phyloP scores from a whole-genome alignment of 805 yeast genomes.

The Wickerhamomyces chaumierensis region DNA sequence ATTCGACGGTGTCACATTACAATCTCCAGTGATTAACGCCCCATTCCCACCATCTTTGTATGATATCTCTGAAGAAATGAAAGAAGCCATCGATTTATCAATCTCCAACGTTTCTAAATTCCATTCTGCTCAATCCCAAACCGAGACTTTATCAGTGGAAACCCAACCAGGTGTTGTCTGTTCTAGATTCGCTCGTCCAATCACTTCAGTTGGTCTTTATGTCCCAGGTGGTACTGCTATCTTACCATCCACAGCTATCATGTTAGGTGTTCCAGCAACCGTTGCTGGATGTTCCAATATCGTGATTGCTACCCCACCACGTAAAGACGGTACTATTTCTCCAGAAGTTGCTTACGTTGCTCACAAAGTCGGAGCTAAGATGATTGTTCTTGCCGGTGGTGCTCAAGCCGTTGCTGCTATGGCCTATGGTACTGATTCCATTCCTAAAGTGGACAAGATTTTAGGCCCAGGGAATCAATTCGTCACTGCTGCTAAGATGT shows the following conservation, averaged over 20 bases:
- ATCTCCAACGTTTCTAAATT: slow-evolving; percentile 81
- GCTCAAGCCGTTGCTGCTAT: slow-evolving; percentile 98
- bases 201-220: slow-evolving; percentile 88
- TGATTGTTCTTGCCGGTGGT: slow-evolving; percentile 94
- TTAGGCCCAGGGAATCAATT: slow-evolving; percentile 99
- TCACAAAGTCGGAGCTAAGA: slow-evolving; percentile 83
- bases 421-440: slow-evolving; percentile 95
- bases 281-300: slow-evolving; percentile 96
- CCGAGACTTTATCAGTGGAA: slow-evolving; percentile 67
- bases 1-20: slow-evolving; percentile 74
- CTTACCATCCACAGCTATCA: slow-evolving; percentile 92
- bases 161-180: slow-evolving; percentile 91
- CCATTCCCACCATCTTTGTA: slow-evolving; percentile 79
- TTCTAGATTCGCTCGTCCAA: slow-evolving; percentile 90
- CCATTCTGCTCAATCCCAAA: slow-evolving; percentile 86
- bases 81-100: slow-evolving; percentile 79
- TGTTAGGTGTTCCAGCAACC: slow-evolving; percentile 97
- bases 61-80: slow-evolving; percentile 62
- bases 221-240: slow-evolving; percentile 99
- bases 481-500: slow-evolving; percentile 98
- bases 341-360: slow-evolving; percentile 98
- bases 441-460: slow-evolving; percentile 91
- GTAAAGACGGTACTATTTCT: slow-evolving; percentile 82
- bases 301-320: slow-evolving; percentile 90
- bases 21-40: slow-evolving; percentile 67